phyloP scores from a whole-genome alignment of 495 filamentous ascomycete genomes.

The Astrocystis sublimbata region DNA sequence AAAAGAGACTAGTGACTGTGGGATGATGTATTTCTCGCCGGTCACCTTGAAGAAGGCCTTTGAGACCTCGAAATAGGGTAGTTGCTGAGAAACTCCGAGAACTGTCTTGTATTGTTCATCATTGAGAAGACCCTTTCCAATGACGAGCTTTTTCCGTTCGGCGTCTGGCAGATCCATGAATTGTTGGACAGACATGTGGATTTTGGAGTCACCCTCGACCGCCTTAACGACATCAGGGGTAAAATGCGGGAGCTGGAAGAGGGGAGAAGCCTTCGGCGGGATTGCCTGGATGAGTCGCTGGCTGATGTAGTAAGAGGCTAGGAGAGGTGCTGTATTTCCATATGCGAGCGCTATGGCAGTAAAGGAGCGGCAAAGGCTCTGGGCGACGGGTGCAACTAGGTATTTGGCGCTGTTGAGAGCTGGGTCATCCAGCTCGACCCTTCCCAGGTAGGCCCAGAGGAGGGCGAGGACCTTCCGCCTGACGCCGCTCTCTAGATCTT shows the following conservation, averaged over 20 bases:
- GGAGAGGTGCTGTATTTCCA: constrained; percentile 75
- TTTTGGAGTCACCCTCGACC: constrained; percentile 73
- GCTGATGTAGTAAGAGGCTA: constrained; percentile 77
- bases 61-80: constrained; percentile 81
- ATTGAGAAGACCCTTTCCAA: constrained; percentile 69
- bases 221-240: constrained; percentile 71
- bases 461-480: constrained; percentile 85
- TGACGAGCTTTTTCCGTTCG: constrained; percentile 66
- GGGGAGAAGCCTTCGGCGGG: constrained; percentile 76
- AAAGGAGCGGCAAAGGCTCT: constrained; percentile 82
- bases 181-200: constrained; percentile 75
- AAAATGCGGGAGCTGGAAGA: constrained; percentile 90
- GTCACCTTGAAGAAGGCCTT: constrained; percentile 98
- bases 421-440: constrained; percentile 72
- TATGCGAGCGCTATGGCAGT: constrained; percentile 83
- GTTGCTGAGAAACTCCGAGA: constrained; percentile 71
- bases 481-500: constrained; percentile 66
- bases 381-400: constrained; percentile 82
- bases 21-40: constrained; percentile 88
- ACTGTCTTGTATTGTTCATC: constrained; percentile 76
- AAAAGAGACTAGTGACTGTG: constrained; percentile 89
- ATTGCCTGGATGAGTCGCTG: constrained; percentile 90
- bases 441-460: constrained; percentile 91
- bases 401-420: constrained; percentile 71
- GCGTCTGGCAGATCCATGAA: constrained; percentile 82